Base-by-base conservation (phyloP, 208 protist species). In the Crithidia expoeki region DNA sequence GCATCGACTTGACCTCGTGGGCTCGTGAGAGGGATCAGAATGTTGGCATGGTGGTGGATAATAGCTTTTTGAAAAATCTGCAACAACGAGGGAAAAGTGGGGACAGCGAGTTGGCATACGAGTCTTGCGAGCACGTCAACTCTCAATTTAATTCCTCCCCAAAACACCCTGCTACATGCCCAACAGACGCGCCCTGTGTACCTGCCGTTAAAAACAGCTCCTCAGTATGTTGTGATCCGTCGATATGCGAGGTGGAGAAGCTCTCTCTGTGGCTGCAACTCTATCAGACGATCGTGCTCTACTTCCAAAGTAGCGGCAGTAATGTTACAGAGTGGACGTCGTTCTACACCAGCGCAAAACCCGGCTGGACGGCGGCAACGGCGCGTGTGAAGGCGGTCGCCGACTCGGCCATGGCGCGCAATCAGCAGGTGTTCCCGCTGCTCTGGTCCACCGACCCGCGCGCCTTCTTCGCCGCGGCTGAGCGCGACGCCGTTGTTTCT, bases 381-480 rank as follows among this genome's bases (percentile, higher is more conserved):
- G 34, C 27, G 27, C 56, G 68, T 17, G 42, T 47, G 16, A 7
- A 23, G 7, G 11, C n/a, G 23, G 40, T 40, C 33, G 1, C 7
- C 49, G 25, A 38, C 17, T 28, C 52, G 2, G 27, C 57, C 2
- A 11, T 21, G 27, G 28, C 28, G 25, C 27, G 17, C 19, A 53
- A 61, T 23, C 28, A 55, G 40, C 49, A 66, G 36, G 23, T 33
- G 21, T 73, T 60, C 23, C 49, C 68, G 21, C 17, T 73, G 33
- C 57, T 59, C 23, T 73, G 68, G 56, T 73, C 68, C 5, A 66
- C 11, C 28, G 68, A 73, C 57, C 21, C 32, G 28, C 68, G 68
- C 4, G 68, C 58, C 2, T 55, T 60, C 34, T 73, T 73, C 27
- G 57, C 58, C n/a, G 28, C 58, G 4, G 42, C 42, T 7, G 23